These are phyloP conservation scores for Kodamaea jinghongensis DNA, from an alignment of 805 yeast species.

Conservation along the genomic window DNA sequence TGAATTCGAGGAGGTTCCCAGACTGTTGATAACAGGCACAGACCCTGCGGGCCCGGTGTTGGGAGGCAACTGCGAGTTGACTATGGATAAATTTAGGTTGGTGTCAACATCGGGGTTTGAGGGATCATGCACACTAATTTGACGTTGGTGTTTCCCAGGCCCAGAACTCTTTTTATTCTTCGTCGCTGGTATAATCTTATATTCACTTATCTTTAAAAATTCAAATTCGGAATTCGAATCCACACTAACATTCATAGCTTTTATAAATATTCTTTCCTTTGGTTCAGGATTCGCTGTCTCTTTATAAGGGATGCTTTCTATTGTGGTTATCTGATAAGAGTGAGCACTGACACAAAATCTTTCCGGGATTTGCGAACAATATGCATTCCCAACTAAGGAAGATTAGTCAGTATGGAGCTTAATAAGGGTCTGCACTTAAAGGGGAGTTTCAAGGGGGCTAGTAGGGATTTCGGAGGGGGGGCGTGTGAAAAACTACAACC, in stretches of 20 bases:
- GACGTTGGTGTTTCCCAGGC: conserved; percentile 1
- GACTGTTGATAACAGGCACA: conserved; percentile 14
- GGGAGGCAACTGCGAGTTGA: conserved; percentile 28
- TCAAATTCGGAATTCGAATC: conserved; percentile 8
- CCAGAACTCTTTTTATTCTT: conserved; percentile 6
- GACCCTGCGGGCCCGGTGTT: conserved; percentile 37
- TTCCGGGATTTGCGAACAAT: too few species aligned
- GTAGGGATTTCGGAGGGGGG: too few species aligned
- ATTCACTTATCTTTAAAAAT: conserved; percentile 6
- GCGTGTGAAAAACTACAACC: too few species aligned
- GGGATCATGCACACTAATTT: conserved; percentile 4
- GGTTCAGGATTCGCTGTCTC: too few species aligned
- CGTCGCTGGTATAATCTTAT: conserved; percentile 8
- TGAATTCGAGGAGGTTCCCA: conserved; percentile 11
- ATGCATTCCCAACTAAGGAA: too few species aligned
- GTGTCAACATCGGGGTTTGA: conserved; percentile 10
- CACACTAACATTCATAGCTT: conserved; percentile 6
- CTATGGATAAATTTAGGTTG: conserved; percentile 15
- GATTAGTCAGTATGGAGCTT: too few species aligned
- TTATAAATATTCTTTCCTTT: neutral
- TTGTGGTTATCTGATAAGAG: too few species aligned
- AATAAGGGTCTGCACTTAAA: too few species aligned
- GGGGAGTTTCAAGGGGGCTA: too few species aligned
- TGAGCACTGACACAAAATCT: too few species aligned
- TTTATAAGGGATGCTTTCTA: too few species aligned